Evolutionary conservation across 805 yeast genomes (phyloP).

Genomic region (Lachancea meyersii): DNA sequence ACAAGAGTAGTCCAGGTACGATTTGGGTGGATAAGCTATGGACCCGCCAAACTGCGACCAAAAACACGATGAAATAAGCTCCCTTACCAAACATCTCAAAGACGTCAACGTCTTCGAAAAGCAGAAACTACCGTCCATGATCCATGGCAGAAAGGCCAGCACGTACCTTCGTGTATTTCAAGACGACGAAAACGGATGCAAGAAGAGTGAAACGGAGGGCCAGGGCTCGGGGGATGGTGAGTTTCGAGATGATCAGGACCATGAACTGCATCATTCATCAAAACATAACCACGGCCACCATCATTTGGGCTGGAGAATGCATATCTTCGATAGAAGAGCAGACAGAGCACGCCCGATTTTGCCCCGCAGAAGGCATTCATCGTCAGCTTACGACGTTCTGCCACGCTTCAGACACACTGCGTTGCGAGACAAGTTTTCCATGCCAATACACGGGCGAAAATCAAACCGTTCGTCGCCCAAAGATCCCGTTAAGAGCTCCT

Average conservation of each 20-base stretch:
- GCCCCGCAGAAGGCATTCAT: constrained; percentile 5
- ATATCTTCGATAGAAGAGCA: not conserved
- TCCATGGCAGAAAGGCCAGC: constrained; percentile 34
- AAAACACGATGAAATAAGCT: constrained; percentile 1
- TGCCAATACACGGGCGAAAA: not conserved
- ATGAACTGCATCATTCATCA: not conserved
- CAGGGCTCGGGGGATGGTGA: not conserved
- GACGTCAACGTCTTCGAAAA: constrained; percentile 25
- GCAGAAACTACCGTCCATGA: constrained; percentile 17
- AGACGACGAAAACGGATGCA: constrained; percentile 20
- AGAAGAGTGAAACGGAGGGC: not conserved
- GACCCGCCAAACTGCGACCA: not conserved
- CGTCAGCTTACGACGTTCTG: constrained; percentile 7
- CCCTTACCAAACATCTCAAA: constrained; percentile 16
- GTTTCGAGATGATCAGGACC: not conserved
- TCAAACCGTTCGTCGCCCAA: not conserved
- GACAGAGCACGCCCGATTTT: not conserved
- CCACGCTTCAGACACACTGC: constrained; percentile 2
- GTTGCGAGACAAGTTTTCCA: constrained; percentile 1
- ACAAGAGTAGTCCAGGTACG: not conserved
- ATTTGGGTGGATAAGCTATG: not conserved
- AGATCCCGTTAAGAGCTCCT: not conserved
- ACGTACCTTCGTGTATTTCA: constrained; percentile 31
- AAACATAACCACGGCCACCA: not conserved
- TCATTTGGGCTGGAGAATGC: not conserved